Evolutionary conservation across 2,329 filamentous ascomycete species (phyloP), one percentile per base, ranked within the genome.

Genomic region (Fusarium odoratissimum): DNA sequence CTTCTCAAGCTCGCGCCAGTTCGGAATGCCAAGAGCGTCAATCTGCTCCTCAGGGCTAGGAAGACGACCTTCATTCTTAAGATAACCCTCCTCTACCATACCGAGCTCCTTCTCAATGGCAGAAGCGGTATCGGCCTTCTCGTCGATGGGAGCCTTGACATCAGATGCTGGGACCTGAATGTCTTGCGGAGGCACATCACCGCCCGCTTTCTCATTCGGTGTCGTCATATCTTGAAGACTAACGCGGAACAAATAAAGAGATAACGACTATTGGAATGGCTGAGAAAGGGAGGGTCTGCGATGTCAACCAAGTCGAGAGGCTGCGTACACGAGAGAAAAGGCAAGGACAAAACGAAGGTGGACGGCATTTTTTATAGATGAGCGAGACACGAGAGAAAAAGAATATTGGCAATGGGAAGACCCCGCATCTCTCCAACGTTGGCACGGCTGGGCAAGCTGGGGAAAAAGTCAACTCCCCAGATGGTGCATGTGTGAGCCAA

Each of bases 1-100:
- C 28, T 67, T 67, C 44, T 67, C 64, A 21, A 67, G 38, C 38
- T 67, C 62, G 0, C 64, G 64, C 64, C 64, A 67, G 52, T 67
- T 46, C 0, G 62, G 64, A 16, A 67, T 67, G 0, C 62, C 64
- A 0, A 67, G 33, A 7, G 64, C 64, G 13, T 67, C 64, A 6
- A 67, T 67, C 38, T 67, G 64, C 44, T 67, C 64, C 12, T 67
- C 64, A 0, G 64, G 62, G 6, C 62, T 67, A 3, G 64, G 64
- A 6, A 67, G 64, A 3, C 54, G 62, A 12, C 52, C 64, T 23
- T 51, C 44, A 3, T 44, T 58, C 11, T 67, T 67, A 21, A 67
- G 30, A 19, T 51, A 67, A 0, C 64, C 64, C 16, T 67, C 64
- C 11, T 67, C 62, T n/a, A 60, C 62, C 2, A 48, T 37, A 2